Evolutionary conservation across 441 rosid genomes (phyloP).

Genomic region (Adansonia madagascariensis): DNA sequence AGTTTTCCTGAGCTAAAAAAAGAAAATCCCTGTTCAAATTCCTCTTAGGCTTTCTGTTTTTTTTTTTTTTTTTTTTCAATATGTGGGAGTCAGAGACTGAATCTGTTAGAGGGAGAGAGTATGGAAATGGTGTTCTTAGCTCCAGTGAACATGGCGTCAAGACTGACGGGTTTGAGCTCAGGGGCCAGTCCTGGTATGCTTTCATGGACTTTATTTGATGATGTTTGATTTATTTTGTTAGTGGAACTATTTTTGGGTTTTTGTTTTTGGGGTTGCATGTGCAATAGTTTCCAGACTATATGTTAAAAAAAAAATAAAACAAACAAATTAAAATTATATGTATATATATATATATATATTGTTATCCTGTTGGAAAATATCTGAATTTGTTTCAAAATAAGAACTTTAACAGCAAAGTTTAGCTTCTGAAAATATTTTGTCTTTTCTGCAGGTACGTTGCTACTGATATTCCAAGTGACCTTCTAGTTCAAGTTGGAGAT

Average conservation of each 20-base stretch:
- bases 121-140: constrained; percentile 73
- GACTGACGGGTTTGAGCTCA: constrained; percentile 85
- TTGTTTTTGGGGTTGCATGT: background rate
- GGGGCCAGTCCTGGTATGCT: constrained; percentile 84
- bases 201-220: background rate
- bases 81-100: constrained; percentile 97
- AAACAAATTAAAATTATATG: background rate
- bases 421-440: background rate
- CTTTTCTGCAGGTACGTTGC: constrained; percentile 70
- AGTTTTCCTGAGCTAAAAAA: constrained; percentile 4
- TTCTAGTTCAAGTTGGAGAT: constrained; percentile 74
- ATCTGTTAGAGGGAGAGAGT: constrained; percentile 65
- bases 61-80: constrained; percentile 20
- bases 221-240: background rate
- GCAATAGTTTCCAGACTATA: background rate
- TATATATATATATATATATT: background rate
- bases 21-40: constrained; percentile 18
- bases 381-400: background rate
- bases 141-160: constrained; percentile 68
- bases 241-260: constrained; percentile 3
- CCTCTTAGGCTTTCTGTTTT: constrained; percentile 16
- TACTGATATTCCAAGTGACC: constrained; percentile 87
- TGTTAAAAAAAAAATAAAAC: background rate
- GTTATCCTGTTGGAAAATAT: background rate
- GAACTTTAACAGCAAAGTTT: background rate